Evolutionary conservation across 345 rosid species (phyloP).

Genomic region (Nasturtium officinale): DNA sequence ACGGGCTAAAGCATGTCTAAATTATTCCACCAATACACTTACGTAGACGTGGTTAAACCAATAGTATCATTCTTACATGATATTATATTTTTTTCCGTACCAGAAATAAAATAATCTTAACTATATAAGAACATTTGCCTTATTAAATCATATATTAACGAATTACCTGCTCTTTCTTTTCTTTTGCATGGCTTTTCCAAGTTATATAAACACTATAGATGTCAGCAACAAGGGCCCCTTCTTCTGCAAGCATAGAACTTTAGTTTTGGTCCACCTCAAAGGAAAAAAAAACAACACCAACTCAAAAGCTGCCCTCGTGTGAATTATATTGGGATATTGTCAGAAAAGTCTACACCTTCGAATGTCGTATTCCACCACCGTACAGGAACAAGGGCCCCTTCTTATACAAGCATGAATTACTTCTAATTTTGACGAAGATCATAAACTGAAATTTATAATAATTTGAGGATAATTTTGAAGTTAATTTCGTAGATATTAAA

Average conservation of each 20-base stretch:
- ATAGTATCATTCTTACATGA: not conserved
- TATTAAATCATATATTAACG: too few species aligned
- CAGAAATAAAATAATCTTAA: not conserved
- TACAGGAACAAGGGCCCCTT: conserved; percentile 23
- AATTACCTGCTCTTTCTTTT: not conserved
- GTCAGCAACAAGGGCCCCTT: conserved; percentile 36
- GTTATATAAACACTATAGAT: conserved; percentile 25
- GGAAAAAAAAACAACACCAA: not conserved
- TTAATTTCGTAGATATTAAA: not conserved
- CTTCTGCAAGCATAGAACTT: conserved; percentile 31
- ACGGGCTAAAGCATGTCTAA: conserved; percentile 6
- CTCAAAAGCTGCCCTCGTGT: conserved; percentile 42
- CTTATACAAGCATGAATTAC: not conserved
- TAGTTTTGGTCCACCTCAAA: conserved; percentile 25
- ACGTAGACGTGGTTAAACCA: not conserved
- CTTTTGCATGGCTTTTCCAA: conserved; percentile 32
- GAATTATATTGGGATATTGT: conserved; percentile 41
- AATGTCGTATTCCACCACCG: conserved; percentile 18
- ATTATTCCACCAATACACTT: not conserved
- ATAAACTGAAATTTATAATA: not conserved
- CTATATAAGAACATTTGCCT: not conserved
- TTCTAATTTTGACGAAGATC: not conserved
- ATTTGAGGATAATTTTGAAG: not conserved
- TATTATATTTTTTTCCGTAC: not conserved
- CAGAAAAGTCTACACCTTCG: conserved; percentile 36